Percentiles rank a stretch among this genome's conserved stretches.
These are phyloP conservation scores for Terfezia boudieri DNA, from an alignment of 495 filamentous ascomycete genomes.

Conservation along the genomic window DNA sequence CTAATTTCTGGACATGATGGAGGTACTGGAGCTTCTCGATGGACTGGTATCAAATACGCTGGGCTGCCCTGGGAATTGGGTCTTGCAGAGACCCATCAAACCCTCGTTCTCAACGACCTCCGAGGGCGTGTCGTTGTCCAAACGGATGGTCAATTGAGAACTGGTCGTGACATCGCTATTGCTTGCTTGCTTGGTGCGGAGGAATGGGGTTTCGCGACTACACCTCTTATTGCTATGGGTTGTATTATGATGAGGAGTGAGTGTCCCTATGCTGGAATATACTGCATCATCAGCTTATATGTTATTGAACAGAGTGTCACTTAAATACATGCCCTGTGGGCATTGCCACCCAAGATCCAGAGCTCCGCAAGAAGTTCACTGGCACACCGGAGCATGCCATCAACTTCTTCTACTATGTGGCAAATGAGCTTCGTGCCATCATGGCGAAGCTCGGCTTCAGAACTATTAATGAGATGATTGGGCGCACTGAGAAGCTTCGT, in stretches of 20 bases:
- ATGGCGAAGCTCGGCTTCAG: slow-evolving; percentile 94
- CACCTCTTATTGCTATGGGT: slow-evolving; percentile 89
- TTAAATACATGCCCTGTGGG: slow-evolving; percentile 88
- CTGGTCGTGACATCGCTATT: slow-evolving; percentile 86
- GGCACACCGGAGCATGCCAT: slow-evolving; percentile 95
- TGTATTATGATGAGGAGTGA: slow-evolving; percentile 80
- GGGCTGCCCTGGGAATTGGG: slow-evolving; percentile 96
- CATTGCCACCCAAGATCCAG: slow-evolving; percentile 90
- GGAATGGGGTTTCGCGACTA: slow-evolving; percentile 96
- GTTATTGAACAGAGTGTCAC: slow-evolving; percentile 12
- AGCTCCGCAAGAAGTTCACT: slow-evolving; percentile 82
- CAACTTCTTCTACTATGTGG: slow-evolving; percentile 99
- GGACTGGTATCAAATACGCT: slow-evolving; percentile 99
- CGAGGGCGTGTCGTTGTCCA: slow-evolving; percentile 93
- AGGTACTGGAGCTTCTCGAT: slow-evolving; percentile 91
- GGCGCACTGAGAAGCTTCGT: slow-evolving; percentile 68
- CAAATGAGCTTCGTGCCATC: slow-evolving; percentile 93
- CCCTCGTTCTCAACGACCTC: slow-evolving; percentile 91
- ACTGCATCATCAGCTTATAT: no score
- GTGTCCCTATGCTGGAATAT: not conserved
- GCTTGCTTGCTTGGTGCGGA: slow-evolving; percentile 92
- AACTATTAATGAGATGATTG: slow-evolving; percentile 97
- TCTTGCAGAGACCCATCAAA: slow-evolving; percentile 96
- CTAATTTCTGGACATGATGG: slow-evolving; percentile 96
- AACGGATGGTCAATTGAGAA: slow-evolving; percentile 90